Evolutionary conservation across 257 asterid species (phyloP), one percentile per base, ranked within the genome.

Genomic region (Penstemon davidsonii): DNA sequence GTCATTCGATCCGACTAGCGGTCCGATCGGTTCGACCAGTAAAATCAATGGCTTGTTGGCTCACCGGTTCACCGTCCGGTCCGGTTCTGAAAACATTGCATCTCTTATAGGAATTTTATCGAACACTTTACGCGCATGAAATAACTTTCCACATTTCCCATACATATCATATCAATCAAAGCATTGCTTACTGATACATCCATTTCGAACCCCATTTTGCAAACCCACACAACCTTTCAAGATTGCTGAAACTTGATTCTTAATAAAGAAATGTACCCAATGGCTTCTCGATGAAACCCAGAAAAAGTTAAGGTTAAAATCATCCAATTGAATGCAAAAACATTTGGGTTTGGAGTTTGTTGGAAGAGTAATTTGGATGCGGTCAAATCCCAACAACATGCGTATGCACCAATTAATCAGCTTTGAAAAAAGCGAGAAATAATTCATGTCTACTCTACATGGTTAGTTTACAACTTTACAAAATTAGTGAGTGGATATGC

Each of bases 291-390:
- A 13, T 78, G 80, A 63, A 70, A 75, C 7, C 87, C 87, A 52
- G 69, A 75, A 13, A 71, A 80, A 10, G 71, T 70, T 5, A 75
- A 62, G 51, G 86, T 67, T 8, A 78, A 79, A 64, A 87, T 84
- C 82, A 84, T 82, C 92, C 88, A 85, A 76, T 88, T 88, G 69
- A 80, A 80, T 0, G 86, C 92, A 47, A 84, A 86, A 11, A 70
- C 75, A 74, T 86, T 86, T 44, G 88, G 81, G 78, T 46, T 69
- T 55, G 60, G 59, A 4, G 85, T 82, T 71, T 43, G 54, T 44
- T 68, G 62, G 60, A 84, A 83, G 75, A 87, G 78, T n/a, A 66
- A 55, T 44, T 64, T 76, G 18, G 91, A 79, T 33, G 87, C 76
- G 63, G 4, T 53, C 63, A 86, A 66, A 79, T 84, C 86, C 46